Percentiles rank a stretch among this genome's conserved stretches.
Evolutionary conservation across 371 early-diverging fungal species (phyloP).

Genomic region (Phascolomyces articulosus): DNA sequence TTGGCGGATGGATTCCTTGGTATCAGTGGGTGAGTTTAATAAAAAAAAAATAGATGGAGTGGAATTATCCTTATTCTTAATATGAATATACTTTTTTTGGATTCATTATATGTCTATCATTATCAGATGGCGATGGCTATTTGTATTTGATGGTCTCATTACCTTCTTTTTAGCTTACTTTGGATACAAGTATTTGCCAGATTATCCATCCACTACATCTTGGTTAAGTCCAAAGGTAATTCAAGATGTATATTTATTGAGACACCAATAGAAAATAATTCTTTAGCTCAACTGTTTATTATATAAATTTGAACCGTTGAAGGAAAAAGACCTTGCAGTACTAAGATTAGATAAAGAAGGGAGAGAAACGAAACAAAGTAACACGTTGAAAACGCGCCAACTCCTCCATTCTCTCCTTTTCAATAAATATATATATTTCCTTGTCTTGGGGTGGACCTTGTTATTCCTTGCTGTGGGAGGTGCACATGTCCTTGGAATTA

Average conservation of each 20-base stretch:
- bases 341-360: constrained; percentile 17
- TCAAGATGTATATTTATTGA: too few relatives aligned
- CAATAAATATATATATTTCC: constrained; percentile 36
- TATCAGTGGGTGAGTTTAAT: constrained; percentile 51
- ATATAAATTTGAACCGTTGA: not conserved
- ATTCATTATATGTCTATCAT: not conserved
- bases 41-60: too few relatives aligned
- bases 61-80: not conserved
- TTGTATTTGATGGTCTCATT: constrained; percentile 38
- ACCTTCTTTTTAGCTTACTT: constrained; percentile 31
- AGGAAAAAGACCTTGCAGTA: constrained; percentile 34
- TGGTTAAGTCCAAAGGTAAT: constrained; percentile 39
- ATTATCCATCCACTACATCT: constrained; percentile 45
- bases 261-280: too few relatives aligned
- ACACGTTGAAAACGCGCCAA: not conserved
- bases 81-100: not conserved
- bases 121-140: constrained; percentile 54
- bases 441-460: constrained; percentile 43
- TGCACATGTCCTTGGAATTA: constrained; percentile 43
- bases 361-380: not conserved
- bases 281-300: not conserved
- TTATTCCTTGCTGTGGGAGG: constrained; percentile 41
- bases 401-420: not conserved
- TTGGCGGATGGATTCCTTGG: constrained; percentile 46
- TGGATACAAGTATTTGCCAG: constrained; percentile 42